Base-by-base conservation (phyloP, 495 filamentous ascomycete species). In the Penicillium macrosclerotiorum region DNA sequence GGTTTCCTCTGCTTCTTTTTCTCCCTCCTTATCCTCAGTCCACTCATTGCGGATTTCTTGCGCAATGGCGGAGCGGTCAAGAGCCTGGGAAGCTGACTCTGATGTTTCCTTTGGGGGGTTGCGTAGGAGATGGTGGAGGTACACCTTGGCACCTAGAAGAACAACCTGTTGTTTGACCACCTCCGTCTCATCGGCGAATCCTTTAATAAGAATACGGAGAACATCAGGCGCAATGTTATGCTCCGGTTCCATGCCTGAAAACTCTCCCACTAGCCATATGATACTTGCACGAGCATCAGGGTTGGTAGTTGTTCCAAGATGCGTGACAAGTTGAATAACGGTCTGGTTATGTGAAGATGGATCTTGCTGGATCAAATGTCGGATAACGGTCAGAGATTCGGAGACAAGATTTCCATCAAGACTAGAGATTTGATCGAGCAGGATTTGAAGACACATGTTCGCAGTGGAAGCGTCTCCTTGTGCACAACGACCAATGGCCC, bases 261-360 rank as follows among this genome's bases (percentile, higher is more conserved):
- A 97, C 66, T 98, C 93, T 38, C 93, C 93, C 0, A 98, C 91
- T 3, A 98, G 82, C 93, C 93, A 98, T 52, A 97, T 88, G 47
- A 97, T 96, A 24, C 84, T 92, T 11, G 94, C 92, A 42, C 93
- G 76, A 3, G 93, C 94, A 42, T 86, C 83, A 4, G 93, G 81
- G 45, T 89, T 88, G 2, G 83, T 90, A 7, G 87, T 85, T 3
- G 82, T 82, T 47, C 96, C 90, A 5, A 98, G 79, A 51, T 94
- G 86, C 62, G 90, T 95, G 6, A 94, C 92, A n/a, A 98, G 71
- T 34, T 89, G 78, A 26, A 96, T 81, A 5, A 98, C 91, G 0
- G 92, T 98, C 40, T 72, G 76, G 23, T 72, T 72, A 55, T 96
- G 93, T 11, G 81, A 80, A 17, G 74, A 64, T 4, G 93, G 89